Evolutionary conservation across 2,329 filamentous ascomycete species (phyloP), one percentile per base, ranked within the genome.

Genomic region (Trichoderma polysporum): DNA sequence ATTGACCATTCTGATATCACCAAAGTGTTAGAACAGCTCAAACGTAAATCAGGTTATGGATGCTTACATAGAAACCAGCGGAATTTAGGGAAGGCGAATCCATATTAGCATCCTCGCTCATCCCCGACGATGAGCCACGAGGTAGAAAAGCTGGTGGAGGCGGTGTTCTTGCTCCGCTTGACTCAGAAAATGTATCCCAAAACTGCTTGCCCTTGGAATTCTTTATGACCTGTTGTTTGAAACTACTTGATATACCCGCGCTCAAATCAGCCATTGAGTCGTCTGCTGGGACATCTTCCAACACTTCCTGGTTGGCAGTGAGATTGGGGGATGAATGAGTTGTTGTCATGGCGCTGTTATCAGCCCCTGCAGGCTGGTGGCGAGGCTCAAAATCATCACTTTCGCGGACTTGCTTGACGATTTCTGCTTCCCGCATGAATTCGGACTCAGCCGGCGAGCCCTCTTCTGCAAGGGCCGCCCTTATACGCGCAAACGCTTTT

Each of bases 391-490:
- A 79, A 57, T 88, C 87, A 73, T 97, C 94, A 72, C 90, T 94
- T 77, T 98, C 95, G 49, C 93, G 91, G 31, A 98, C 94, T 78
- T 97, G 95, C 59, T 93, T 91, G 69, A 99, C 93, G 5, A 98
- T 95, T 78, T 98, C 94, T 41, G 94, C 93, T 81, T 99, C 95
- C 45, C 93, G 90, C 61, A 91, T 90, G 66, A 93, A 89, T 77
- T 99, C 95, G 49, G 91, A 90, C 73, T 99, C 95, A 10, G 97
- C 84, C 0, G 95, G 95, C 0, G 93, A 88, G 17, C 88, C 86
- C 80, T 99, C 95, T 79, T 99, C 95, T 66, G 92, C 85, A 0
- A 99, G 84, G 3, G 93, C 93, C 9, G 94, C 95, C 69, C 92
- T 89, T 71, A 99, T 97, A 12, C 95, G 90, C 5, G 94, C 93